Conservation (phyloP, 345 rosid genomes). For the Raphanus raphanistrum region DNA sequence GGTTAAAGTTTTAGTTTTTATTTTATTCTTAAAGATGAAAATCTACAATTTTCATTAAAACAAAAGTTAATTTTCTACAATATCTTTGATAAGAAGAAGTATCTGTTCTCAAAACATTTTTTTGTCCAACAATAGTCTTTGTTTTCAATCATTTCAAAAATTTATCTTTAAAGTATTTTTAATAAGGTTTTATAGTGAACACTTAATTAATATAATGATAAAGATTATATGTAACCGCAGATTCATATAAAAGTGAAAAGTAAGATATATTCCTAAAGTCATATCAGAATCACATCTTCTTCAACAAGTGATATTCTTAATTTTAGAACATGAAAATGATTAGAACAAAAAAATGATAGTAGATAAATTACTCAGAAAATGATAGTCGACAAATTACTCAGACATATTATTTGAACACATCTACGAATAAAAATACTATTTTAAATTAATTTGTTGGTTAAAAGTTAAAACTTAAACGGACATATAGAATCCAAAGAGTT, state of each 20-base stretch:
- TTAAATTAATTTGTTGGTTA: constrained; percentile 5
- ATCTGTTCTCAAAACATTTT: background rate
- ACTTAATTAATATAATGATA: background rate
- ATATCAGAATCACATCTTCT: background rate
- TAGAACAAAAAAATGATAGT: background rate
- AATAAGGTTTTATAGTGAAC: background rate
- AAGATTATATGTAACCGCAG: background rate
- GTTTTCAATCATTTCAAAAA: background rate
- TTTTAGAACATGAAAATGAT: background rate
- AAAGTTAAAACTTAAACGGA: background rate
- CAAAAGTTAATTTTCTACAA: background rate
- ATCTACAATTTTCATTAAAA: background rate
- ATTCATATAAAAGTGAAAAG: background rate
- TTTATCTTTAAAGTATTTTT: background rate
- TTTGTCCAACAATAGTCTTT: background rate
- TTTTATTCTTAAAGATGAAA: background rate
- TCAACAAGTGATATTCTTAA: background rate
- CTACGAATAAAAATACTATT: background rate
- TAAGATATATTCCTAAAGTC: background rate
- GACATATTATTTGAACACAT: background rate
- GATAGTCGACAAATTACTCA: background rate
- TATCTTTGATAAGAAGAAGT: background rate
- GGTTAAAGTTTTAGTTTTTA: background rate
- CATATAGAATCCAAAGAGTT: constrained; percentile 24
- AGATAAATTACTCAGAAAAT: background rate